phyloP scores from a whole-genome alignment of 768 basidiomycete genomes.

The Mycena kentingensis region DNA sequence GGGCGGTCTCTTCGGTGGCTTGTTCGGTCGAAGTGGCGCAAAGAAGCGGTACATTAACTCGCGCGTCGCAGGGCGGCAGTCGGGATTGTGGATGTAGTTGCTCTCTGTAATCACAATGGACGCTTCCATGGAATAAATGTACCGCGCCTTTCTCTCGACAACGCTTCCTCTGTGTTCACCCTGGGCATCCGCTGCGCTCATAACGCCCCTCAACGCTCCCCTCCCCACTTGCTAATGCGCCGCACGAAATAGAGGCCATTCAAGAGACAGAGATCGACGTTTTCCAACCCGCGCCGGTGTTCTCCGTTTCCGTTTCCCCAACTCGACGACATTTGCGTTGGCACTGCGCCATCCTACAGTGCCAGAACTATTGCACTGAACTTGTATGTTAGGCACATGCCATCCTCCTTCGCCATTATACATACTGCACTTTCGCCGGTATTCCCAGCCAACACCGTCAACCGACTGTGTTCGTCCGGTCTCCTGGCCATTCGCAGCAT shows the following conservation, averaged over 20 bases:
- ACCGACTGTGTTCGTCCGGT: slow-evolving; percentile 92
- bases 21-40: not conserved
- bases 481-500: slow-evolving; percentile 92
- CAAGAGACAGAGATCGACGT: too few relatives aligned
- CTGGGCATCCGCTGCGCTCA: too few relatives aligned
- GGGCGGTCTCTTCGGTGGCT: slow-evolving; percentile 9
- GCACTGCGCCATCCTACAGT: slow-evolving; percentile 34
- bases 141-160: too few relatives aligned
- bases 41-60: slow-evolving; percentile 17
- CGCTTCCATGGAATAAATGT: too few relatives aligned
- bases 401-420: slow-evolving; percentile 83
- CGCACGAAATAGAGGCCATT: too few relatives aligned
- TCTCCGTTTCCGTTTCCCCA: too few relatives aligned
- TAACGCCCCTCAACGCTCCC: too few relatives aligned
- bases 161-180: too few relatives aligned
- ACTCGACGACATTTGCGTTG: slow-evolving; percentile 87
- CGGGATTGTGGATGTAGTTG: slow-evolving; percentile 18
- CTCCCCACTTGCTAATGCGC: too few relatives aligned
- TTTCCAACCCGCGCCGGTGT: too few relatives aligned
- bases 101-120: too few relatives aligned
- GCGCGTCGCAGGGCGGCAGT: slow-evolving; percentile 19
- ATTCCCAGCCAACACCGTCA: slow-evolving; percentile 83
- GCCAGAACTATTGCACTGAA: not conserved
- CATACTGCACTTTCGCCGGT: slow-evolving; percentile 87
- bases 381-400: slow-evolving; percentile 60